A percentile compares a stretch with the other conserved stretches of the same genome.
Evolutionary conservation across 2,329 filamentous ascomycete genomes (phyloP).

Genomic region (Scortechinia acanthostroma): DNA sequence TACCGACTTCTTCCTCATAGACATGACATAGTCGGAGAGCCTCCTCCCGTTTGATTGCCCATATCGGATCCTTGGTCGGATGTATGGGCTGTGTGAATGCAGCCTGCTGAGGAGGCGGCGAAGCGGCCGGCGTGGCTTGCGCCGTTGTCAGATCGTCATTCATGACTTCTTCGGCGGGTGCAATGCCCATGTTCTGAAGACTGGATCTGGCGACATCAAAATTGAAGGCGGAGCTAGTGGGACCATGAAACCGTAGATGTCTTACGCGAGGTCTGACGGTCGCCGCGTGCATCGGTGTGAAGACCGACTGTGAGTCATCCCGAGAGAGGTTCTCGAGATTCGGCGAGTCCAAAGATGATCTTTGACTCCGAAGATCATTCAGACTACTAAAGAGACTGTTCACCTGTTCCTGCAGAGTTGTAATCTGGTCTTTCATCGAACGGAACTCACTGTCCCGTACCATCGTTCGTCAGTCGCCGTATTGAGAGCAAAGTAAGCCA

Average conservation of each 20-base stretch:
- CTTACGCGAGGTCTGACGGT: slow-evolving; percentile 25
- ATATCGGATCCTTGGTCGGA: slow-evolving; percentile 54
- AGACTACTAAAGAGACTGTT: slow-evolving; percentile 49
- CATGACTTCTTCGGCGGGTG: slow-evolving; percentile 35
- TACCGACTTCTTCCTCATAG: slow-evolving; percentile 57
- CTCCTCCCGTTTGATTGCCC: slow-evolving; percentile 48
- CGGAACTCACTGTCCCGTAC: slow-evolving; percentile 42
- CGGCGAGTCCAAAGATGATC: slow-evolving; percentile 14
- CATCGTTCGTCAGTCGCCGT: slow-evolving; percentile 1
- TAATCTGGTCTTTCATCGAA: slow-evolving; percentile 52
- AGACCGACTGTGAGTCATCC: slow-evolving; percentile 25
- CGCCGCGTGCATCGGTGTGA: slow-evolving; percentile 14
- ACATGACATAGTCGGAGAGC: slow-evolving; percentile 46
- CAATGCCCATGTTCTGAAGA: slow-evolving; percentile 59
- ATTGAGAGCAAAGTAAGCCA: background rate
- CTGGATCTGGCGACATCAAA: slow-evolving; percentile 57
- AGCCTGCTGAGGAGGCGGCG: slow-evolving; percentile 15
- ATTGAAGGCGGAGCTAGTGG: slow-evolving; percentile 58
- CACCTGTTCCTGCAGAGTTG: slow-evolving; percentile 52
- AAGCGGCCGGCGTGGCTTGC: slow-evolving; percentile 35
- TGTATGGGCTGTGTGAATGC: slow-evolving; percentile 28
- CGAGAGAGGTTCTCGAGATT: slow-evolving; percentile 21
- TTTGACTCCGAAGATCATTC: slow-evolving; percentile 37
- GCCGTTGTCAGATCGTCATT: slow-evolving; percentile 38
- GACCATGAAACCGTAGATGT: slow-evolving; percentile 52